Evolutionary conservation across 495 filamentous ascomycete species (phyloP).

Genomic region (Penicillium bovifimosum): DNA sequence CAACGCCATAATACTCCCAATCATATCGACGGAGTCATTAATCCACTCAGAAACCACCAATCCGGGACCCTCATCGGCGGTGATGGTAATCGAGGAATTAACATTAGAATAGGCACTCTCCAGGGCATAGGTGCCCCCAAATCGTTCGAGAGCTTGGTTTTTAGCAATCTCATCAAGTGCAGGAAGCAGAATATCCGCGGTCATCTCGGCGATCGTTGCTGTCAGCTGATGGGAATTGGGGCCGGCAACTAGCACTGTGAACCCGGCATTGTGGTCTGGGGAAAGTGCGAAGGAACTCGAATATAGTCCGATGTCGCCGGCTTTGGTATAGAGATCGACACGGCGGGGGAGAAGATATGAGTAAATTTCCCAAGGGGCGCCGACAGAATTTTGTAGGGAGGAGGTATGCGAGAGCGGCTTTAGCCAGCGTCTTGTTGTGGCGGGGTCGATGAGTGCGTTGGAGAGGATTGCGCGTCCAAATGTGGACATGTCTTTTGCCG

Average conservation of each 20-base stretch:
- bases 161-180: slow-evolving; percentile 43
- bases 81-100: slow-evolving; percentile 41
- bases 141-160: slow-evolving; percentile 29
- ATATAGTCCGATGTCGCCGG: slow-evolving; percentile 46
- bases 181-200: slow-evolving; percentile 35
- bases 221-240: slow-evolving; percentile 10
- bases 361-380: slow-evolving; percentile 55
- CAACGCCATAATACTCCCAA: slow-evolving; percentile 21
- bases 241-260: slow-evolving; percentile 44
- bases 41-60: slow-evolving; percentile 36
- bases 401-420: slow-evolving; percentile 49
- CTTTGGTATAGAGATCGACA: slow-evolving; percentile 52
- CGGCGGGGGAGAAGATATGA: slow-evolving; percentile 15
- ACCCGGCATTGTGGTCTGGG: slow-evolving; percentile 51
- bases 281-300: slow-evolving; percentile 41
- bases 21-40: slow-evolving; percentile 36
- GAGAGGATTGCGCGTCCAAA: slow-evolving; percentile 52
- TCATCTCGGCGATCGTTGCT: slow-evolving; percentile 22
- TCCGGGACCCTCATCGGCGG: slow-evolving; percentile 38
- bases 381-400: slow-evolving; percentile 38
- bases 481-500: slow-evolving; percentile 43
- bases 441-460: slow-evolving; percentile 38
- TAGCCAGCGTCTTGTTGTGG: slow-evolving; percentile 51
- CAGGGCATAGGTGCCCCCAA: slow-evolving; percentile 37
- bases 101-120: slow-evolving; percentile 26